Conservation (phyloP, 257 asterid genomes). For the Gentiana macrophylla region DNA sequence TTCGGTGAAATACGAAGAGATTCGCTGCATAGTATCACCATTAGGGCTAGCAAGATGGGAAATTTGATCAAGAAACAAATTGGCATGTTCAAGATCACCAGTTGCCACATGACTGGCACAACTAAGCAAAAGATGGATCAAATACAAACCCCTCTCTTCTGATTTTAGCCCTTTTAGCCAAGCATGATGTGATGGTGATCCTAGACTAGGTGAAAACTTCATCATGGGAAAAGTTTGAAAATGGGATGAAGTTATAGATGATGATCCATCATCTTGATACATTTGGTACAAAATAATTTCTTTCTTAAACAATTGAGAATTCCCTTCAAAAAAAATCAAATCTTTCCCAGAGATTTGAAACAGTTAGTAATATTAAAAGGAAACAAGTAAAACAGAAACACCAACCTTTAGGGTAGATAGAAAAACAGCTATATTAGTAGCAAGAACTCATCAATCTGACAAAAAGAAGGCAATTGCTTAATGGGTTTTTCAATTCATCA, state of each 20-base stretch:
- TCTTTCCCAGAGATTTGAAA: not conserved
- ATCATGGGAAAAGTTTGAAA: slow-evolving; percentile 48
- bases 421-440: not conserved
- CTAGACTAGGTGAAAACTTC: slow-evolving; percentile 41
- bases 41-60: slow-evolving; percentile 75
- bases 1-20: slow-evolving; percentile 75
- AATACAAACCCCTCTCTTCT: slow-evolving; percentile 79
- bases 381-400: not conserved
- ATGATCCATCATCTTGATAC: slow-evolving; percentile 93
- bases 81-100: slow-evolving; percentile 72
- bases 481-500: slow-evolving; percentile 20
- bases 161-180: slow-evolving; percentile 83
- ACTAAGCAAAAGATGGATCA: slow-evolving; percentile 70
- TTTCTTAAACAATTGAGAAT: not conserved
- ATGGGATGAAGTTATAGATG: slow-evolving; percentile 70
- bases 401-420: not conserved
- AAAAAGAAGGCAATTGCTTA: slow-evolving; percentile 16
- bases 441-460: slow-evolving; percentile 33
- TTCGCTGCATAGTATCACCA: slow-evolving; percentile 93
- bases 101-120: slow-evolving; percentile 78
- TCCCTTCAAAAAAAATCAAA: too few species aligned
- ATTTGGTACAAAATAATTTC: slow-evolving; percentile 16
- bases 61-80: slow-evolving; percentile 80
- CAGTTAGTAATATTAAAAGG: not conserved
- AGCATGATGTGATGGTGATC: slow-evolving; percentile 42